Conservation (phyloP, 225 moss, liverwort and hornwort species). For the Bryum argenteum region DNA sequence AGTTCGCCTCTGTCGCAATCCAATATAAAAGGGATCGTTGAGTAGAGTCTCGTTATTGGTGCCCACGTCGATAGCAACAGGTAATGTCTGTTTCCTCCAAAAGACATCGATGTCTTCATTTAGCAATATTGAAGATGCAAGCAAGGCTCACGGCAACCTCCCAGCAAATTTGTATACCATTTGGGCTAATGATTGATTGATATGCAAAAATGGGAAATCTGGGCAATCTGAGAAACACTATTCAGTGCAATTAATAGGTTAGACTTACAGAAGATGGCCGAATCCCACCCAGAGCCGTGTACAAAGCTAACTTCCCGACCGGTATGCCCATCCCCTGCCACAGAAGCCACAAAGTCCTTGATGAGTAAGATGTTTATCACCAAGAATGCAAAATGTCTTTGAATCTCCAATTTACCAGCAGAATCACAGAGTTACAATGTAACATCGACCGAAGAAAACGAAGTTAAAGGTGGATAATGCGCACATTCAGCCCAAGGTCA, state of each 20-base stretch:
- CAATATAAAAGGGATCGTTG: constrained; percentile 78
- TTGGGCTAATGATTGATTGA: too few species aligned
- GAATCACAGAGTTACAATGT: not conserved
- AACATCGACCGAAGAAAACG: not conserved
- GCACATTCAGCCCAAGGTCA: constrained; percentile 74
- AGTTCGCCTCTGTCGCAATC: constrained; percentile 65
- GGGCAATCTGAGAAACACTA: too few species aligned
- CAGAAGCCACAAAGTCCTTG: constrained; percentile 22
- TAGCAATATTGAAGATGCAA: constrained; percentile 21
- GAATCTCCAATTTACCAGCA: constrained; percentile 5
- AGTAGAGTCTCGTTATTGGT: constrained; percentile 83
- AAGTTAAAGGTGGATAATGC: constrained; percentile 9
- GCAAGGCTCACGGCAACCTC: constrained; percentile 25
- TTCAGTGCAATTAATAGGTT: not conserved
- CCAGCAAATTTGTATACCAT: too few species aligned
- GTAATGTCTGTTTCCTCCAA: constrained; percentile 65
- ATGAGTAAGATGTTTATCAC: not conserved
- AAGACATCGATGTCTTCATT: constrained; percentile 20
- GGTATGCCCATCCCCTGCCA: constrained; percentile 94
- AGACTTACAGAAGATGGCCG: constrained; percentile 75
- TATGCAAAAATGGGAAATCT: too few species aligned
- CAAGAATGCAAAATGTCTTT: constrained; percentile 1
- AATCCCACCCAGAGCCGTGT: constrained; percentile 84
- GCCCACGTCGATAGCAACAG: constrained; percentile 86
- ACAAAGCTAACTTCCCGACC: constrained; percentile 79